phyloP scores from a whole-genome alignment of 495 filamentous ascomycete genomes.

The Lasiosphaeriaceae sp. region DNA sequence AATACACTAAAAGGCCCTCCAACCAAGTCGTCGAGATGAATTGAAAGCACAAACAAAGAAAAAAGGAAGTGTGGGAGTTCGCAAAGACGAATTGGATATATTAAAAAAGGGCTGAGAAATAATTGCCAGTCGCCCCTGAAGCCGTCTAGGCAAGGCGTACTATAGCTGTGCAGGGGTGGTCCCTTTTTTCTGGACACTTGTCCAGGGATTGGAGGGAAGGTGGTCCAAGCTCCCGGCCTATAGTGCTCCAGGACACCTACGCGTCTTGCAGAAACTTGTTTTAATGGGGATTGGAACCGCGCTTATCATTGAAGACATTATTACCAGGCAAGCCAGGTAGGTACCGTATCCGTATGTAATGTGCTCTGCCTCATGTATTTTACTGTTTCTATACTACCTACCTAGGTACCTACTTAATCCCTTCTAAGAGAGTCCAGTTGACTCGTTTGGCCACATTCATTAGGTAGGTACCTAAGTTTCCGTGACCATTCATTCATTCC shows the following conservation, averaged over 20 bases:
- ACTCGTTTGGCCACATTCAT: too few relatives aligned
- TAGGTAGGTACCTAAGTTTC: too few relatives aligned
- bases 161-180: conserved; percentile 10
- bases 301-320: neutral
- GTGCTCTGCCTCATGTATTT: too few relatives aligned
- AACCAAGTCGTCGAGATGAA: neutral
- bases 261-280: neutral
- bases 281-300: neutral
- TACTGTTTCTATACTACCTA: too few relatives aligned
- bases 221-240: conserved; percentile 23
- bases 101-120: conserved; percentile 5
- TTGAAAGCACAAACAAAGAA: neutral
- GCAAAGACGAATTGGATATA: conserved; percentile 4
- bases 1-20: neutral
- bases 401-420: too few relatives aligned
- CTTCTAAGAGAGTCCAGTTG: too few relatives aligned
- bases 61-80: neutral
- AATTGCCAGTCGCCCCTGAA: conserved; percentile 19
- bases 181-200: conserved; percentile 31
- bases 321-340: too few relatives aligned
- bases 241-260: neutral
- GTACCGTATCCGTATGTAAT: too few relatives aligned
- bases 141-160: conserved; percentile 14
- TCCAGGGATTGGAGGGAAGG: conserved; percentile 4
- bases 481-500: too few relatives aligned